Percentiles rank a stretch among this genome's conserved stretches.
Evolutionary conservation across 164 flowering plant species (phyloP).

Genomic region (Tetrastigma voinierianum): DNA sequence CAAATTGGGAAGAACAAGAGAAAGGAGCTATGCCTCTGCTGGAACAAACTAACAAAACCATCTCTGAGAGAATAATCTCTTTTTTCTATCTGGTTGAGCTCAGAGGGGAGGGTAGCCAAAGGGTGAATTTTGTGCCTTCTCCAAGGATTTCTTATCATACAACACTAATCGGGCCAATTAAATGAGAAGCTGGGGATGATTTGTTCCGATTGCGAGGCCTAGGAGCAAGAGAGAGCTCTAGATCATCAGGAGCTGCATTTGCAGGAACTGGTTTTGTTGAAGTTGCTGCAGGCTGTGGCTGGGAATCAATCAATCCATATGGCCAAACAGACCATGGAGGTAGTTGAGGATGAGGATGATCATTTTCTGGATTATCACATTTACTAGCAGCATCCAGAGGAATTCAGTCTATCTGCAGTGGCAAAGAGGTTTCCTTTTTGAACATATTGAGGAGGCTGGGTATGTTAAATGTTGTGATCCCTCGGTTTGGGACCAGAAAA

Average conservation of each 20-base stretch:
- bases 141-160: conserved; percentile 14
- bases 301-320: conserved; percentile 13
- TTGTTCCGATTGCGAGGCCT: too few relatives aligned
- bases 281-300: neutral
- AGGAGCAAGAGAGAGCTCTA: conserved; percentile 71
- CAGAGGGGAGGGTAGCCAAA: neutral
- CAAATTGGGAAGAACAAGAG: too few relatives aligned
- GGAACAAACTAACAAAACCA: neutral
- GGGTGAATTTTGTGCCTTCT: neutral
- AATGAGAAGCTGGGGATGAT: conserved; percentile 25
- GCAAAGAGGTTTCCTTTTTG: conserved; percentile 6
- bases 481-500: conserved; percentile 9
- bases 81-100: neutral
- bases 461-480: conserved; percentile 4
- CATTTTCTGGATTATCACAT: conserved; percentile 8
- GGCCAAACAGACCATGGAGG: conserved; percentile 10
- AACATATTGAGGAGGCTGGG: conserved; percentile 1
- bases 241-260: conserved; percentile 19
- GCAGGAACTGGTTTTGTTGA: conserved; percentile 4
- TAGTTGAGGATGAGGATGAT: conserved; percentile 3
- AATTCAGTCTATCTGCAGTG: conserved; percentile 11
- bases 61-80: neutral
- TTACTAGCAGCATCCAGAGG: conserved; percentile 11
- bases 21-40: too few relatives aligned
- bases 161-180: conserved; percentile 48